Base-by-base conservation (phyloP, 768 basidiomycete species). In the Tremella mesenterica region DNA sequence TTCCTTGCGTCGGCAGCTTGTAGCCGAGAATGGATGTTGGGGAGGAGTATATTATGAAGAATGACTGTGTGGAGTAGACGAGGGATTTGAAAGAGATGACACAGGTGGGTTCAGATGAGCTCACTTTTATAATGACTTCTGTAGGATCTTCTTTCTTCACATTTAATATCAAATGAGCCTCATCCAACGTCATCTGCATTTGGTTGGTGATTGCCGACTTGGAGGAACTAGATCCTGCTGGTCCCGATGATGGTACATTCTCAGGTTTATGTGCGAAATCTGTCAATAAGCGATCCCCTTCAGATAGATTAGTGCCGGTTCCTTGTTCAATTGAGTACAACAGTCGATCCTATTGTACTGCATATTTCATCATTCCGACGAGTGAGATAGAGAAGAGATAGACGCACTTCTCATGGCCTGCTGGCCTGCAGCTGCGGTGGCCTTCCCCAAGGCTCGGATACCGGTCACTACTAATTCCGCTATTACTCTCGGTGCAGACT, bases 131-230 rank as follows among this genome's bases (percentile, higher is more conserved):
- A 23, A 92, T 76, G 39, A 75, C 77, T 68, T 89, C 85, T 67
- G 85, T 69, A 0, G 77, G 64, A 21, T 87, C 85, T 20, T 79
- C 85, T 31, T 81, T 81, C 73, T 89, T 92, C 20, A 81, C 76
- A 72, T 99, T 96, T 57, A 99, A 76, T 66, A 99, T 90, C 54
- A 95, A 76, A 65, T 84, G 85, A 18, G 93, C 95, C 76, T 99
- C 95, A 61, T 96, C 92, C 61, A 93, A 64, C 6, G 89, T 90
- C 91, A 99, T 92, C 47, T 85, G 83, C 65, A 90, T 83, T 59
- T 86, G 81, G 59, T 85, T 81, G 48, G 88, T 89, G 33, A 95
- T 76, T 27, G 47, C 47, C 78, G 91, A 88, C 77, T 85, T 64
- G n/a, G 56, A 53, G 20, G 56, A 53, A 20, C 48, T 53, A 46